Base-by-base conservation (phyloP, 1,284 basidiomycete genomes). In the Cutaneotrichosporon sp. region DNA sequence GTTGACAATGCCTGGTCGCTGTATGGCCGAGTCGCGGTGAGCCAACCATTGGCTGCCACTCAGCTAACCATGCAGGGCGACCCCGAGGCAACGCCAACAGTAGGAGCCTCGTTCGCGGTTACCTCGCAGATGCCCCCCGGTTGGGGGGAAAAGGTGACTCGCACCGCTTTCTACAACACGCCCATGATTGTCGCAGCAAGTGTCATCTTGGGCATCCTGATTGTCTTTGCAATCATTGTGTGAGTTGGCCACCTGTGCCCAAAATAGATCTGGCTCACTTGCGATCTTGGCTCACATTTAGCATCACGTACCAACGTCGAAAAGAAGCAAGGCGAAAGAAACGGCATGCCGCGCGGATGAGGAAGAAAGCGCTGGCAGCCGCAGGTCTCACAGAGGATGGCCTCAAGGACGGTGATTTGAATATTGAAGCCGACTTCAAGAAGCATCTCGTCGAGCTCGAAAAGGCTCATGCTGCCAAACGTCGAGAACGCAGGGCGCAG, bases 131-230 rank as follows among this genome's bases (percentile, higher is more conserved):
- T 49, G 27, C 46, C 46, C 3, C 35, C 26, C 3, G 46, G 46
- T 19, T 49, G 46, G 46, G 46, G 46, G 19, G 31, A 32, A 19
- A 29, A 29, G 20, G 16, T 27, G 16, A 25, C 32, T 34, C 61
- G 72, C 26, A 64, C 67, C 4, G 60, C 61, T 14, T 60, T 72
- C 22, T 75, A 75, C 56, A 65, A 64, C 51, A 68, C 72, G 2
- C 72, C 74, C 0, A 57, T 75, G 4, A 75, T 75, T 31, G 68
- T 66, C n/a, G 61, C 68, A 17, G 64, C 67, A 2, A 68, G 65
- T 32, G 65, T 72, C 20, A 65, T 74, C 44, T 55, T 75, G 44
- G 68, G 72, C 6, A 39, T 67, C 5, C 47, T 63, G 27, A 71
- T 75, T 29, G 67, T 73, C 26, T 60, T 60, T 27, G 60, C 59